A percentile compares a stretch with the other conserved stretches of the same genome.
Conservation (phyloP, 1,284 basidiomycete genomes). For the Ganoderma resinaceum region DNA sequence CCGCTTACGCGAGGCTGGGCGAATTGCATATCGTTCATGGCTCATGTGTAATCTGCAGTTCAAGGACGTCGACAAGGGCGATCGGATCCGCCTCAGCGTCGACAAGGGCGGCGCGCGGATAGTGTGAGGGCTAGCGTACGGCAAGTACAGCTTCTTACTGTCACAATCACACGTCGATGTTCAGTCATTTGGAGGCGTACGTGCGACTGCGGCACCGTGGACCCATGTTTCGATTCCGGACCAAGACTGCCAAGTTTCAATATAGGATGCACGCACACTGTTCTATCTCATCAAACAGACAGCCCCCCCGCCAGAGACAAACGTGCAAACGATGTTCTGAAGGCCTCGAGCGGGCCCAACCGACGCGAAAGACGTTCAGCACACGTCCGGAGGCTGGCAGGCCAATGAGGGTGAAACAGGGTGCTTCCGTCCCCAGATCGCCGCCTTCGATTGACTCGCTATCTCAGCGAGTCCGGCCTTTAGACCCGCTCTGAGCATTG, state of each 20-base stretch:
- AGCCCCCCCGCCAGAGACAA: not conserved
- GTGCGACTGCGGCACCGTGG: not conserved
- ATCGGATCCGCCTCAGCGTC: slow-evolving; percentile 62
- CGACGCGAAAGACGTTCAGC: not conserved
- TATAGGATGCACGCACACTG: not conserved
- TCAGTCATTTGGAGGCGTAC: not conserved
- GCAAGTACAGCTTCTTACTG: not conserved
- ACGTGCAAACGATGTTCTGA: slow-evolving; percentile 24
- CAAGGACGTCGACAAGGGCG: slow-evolving; percentile 67
- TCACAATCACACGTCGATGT: not conserved
- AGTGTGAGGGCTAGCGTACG: slow-evolving; percentile 23
- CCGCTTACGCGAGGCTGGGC: not conserved
- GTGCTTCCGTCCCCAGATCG: slow-evolving; percentile 20
- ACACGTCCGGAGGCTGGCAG: not conserved
- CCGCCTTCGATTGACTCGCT: slow-evolving; percentile 11
- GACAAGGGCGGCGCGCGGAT: slow-evolving; percentile 60
- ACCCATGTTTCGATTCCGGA: not conserved
- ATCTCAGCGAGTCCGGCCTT: slow-evolving; percentile 5
- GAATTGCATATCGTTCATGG: not conserved
- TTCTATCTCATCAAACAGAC: not conserved
- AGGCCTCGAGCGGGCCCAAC: slow-evolving; percentile 13
- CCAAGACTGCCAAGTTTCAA: not conserved
- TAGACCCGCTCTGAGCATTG: slow-evolving; percentile 2
- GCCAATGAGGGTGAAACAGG: slow-evolving; percentile 17
- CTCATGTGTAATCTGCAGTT: slow-evolving; percentile 50